These are phyloP conservation scores for Tricholoma hemisulphureum DNA, from an alignment of 768 basidiomycete genomes.

Conservation along the genomic window DNA sequence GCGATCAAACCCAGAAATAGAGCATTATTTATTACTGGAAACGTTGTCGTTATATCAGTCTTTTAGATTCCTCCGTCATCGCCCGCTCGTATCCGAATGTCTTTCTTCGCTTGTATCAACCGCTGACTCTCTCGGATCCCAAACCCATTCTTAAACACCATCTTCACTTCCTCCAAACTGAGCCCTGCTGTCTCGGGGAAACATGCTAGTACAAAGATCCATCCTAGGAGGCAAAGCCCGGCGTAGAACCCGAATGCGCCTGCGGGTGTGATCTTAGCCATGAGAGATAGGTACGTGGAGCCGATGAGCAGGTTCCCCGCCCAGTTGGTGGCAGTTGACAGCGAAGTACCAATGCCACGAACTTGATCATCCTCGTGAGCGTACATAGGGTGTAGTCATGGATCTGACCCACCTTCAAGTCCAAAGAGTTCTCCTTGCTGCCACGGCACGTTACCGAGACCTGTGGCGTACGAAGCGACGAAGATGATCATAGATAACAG, in stretches of 20 bases:
- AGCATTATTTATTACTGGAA: too few relatives aligned
- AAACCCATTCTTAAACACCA: slow-evolving; percentile 63
- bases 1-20: background rate
- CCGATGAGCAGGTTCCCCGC: slow-evolving; percentile 72
- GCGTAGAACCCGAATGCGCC: slow-evolving; percentile 80
- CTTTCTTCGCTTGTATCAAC: slow-evolving; percentile 45
- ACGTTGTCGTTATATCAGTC: too few relatives aligned
- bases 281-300: slow-evolving; percentile 78
- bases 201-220: slow-evolving; percentile 63
- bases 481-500: slow-evolving; percentile 82
- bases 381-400: slow-evolving; percentile 32
- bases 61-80: too few relatives aligned
- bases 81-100: slow-evolving; percentile 32
- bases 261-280: slow-evolving; percentile 68
- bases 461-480: slow-evolving; percentile 78
- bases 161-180: slow-evolving; percentile 63
- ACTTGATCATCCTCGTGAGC: slow-evolving; percentile 54
- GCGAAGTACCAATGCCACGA: slow-evolving; percentile 73
- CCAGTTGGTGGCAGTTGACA: slow-evolving; percentile 80
- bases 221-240: slow-evolving; percentile 66
- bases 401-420: slow-evolving; percentile 52
- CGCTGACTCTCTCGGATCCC: slow-evolving; percentile 58
- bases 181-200: slow-evolving; percentile 82
- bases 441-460: slow-evolving; percentile 82
- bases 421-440: slow-evolving; percentile 84